These are phyloP conservation scores for Tolypocladium pustulatum DNA, from an alignment of 2,329 filamentous ascomycete species.

Conservation along the genomic window DNA sequence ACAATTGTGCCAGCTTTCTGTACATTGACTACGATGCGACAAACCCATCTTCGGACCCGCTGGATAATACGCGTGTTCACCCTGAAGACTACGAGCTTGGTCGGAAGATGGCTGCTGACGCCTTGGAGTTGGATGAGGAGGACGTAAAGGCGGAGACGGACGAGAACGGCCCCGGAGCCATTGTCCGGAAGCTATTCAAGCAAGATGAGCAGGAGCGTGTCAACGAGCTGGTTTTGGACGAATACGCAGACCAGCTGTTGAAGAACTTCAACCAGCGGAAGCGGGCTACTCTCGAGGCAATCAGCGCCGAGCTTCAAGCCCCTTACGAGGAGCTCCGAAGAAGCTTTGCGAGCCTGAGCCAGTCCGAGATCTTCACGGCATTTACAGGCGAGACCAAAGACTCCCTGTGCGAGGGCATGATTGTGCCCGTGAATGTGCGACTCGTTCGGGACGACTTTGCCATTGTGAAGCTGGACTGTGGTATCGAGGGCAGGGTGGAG, in stretches of 20 bases:
- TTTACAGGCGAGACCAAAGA: constrained; percentile 87
- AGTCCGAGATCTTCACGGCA: constrained; percentile 88
- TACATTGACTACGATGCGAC: constrained; percentile 81
- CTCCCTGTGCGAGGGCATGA: constrained; percentile 79
- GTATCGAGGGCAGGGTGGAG: constrained; percentile 81
- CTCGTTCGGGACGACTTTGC: constrained; percentile 87
- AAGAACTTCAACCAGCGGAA: constrained; percentile 89
- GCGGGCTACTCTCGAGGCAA: constrained; percentile 90
- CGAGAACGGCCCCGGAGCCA: constrained; percentile 79
- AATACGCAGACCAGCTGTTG: constrained; percentile 93
- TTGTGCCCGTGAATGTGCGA: constrained; percentile 79
- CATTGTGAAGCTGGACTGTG: constrained; percentile 87
- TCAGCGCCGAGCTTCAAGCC: constrained; percentile 82
- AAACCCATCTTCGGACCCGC: constrained; percentile 73
- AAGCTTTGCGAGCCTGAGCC: constrained; percentile 58
- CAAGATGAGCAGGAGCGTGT: constrained; percentile 91
- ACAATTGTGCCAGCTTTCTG: constrained; percentile 93
- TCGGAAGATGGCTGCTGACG: constrained; percentile 96
- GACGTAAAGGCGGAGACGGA: constrained; percentile 92
- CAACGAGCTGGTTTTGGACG: constrained; percentile 90
- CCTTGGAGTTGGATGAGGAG: constrained; percentile 91
- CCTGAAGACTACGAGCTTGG: constrained; percentile 97
- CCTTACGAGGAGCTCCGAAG: constrained; percentile 91
- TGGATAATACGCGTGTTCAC: constrained; percentile 95
- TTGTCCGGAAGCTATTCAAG: constrained; percentile 89